Conservation (phyloP, 106 monocot species). For the Dioscorea zingiberensis region DNA sequence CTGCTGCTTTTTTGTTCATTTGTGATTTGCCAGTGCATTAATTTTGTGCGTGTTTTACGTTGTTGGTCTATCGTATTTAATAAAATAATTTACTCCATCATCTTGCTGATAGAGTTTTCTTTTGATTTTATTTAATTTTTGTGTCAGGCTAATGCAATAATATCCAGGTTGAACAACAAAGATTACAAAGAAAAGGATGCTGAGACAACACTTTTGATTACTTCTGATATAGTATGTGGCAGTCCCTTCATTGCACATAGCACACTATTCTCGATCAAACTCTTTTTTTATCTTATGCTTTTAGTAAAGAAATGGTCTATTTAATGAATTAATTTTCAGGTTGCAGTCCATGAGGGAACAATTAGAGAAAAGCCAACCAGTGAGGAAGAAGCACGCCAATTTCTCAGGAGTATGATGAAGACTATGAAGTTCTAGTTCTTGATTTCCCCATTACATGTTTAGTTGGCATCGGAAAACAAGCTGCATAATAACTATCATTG, state of each 20-base stretch:
- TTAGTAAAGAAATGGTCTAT: not conserved
- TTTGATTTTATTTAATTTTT: not conserved
- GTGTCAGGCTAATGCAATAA: conserved; percentile 85
- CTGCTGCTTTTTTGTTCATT: no score
- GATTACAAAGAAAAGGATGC: conserved; percentile 46
- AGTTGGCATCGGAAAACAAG: not conserved
- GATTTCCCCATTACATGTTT: not conserved
- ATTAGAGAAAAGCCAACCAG: conserved; percentile 38
- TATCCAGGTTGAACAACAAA: conserved; percentile 61
- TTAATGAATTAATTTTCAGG: conserved; percentile 14
- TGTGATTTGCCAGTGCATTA: no score
- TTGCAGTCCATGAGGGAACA: conserved; percentile 30
- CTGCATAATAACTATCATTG: no score
- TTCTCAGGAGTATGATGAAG: conserved; percentile 20
- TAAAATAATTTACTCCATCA: not conserved
- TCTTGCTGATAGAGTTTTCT: conserved; percentile 2
- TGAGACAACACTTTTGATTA: conserved; percentile 64
- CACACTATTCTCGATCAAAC: no score
- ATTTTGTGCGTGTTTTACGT: no score
- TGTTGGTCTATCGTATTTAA: not conserved
- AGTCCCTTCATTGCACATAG: not conserved
- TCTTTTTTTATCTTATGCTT: no score
- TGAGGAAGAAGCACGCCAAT: conserved; percentile 32
- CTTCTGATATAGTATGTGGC: conserved; percentile 85
- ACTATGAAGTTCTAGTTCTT: not conserved